Evolutionary conservation across 179 eudicot species (phyloP), one percentile per base, ranked within the genome.

Genomic region (Patellifolia procumbens): DNA sequence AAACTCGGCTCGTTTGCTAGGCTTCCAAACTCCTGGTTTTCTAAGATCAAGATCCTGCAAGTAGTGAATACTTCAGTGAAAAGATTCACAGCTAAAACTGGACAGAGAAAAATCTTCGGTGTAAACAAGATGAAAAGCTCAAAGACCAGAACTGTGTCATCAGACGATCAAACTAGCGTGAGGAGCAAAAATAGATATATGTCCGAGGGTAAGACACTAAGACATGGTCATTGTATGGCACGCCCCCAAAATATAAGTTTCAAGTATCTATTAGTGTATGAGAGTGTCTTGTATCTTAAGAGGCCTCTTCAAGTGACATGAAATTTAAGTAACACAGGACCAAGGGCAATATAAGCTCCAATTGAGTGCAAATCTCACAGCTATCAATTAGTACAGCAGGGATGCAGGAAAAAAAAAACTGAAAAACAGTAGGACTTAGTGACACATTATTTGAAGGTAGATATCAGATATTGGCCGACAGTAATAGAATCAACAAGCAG

Each of bases 31-130:
- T 32, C 88, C 91, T 66, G 90, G 94, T 81, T 81, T 92, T 75
- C 78, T 87, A 28, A 92, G 85, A 83, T 92, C 88, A 51, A 92
- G 89, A 80, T 92, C 96, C 96, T 92, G 87, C 75, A 32, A 60
- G n/a, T n/a, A n/a, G n/a, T n/a, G n/a, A n/a, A n/a, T n/a, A n/a
- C n/a, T n/a, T n/a, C 22, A 45, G 52, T 51, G 75, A 32, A 80
- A 58, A 1, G 66, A n/a, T 64, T 13, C 37, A 59, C 15, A 68
- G 35, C 2, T 24, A 26, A n/a, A 7, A 46, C 7, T 28, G 0
- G 0, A 6, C 22, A 19, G 26, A 6, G 35, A 22, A 22, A 26
- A 15, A 43, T 7, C 39, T 66, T 66, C 32, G 3, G 19, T 1
- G 8, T 11, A 26, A 4, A 37, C 65, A 34, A 34, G 34, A 34